phyloP scores from a whole-genome alignment of 495 filamentous ascomycete species.

The Neurospora sp. region DNA sequence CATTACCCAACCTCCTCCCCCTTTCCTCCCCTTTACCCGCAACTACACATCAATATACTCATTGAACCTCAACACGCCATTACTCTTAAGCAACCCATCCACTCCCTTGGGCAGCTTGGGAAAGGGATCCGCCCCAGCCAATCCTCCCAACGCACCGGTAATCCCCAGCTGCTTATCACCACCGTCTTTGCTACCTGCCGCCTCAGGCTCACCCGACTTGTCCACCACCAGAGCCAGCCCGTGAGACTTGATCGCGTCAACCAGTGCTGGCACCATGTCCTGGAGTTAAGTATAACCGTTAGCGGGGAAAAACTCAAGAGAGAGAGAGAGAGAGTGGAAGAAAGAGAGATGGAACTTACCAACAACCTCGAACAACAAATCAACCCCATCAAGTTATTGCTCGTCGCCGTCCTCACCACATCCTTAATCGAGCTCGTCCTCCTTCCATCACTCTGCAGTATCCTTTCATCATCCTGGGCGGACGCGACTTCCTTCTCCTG shows the following conservation, averaged over 20 bases:
- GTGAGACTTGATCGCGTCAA: constrained; percentile 86
- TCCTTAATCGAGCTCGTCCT: constrained; percentile 83
- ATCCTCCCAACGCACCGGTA: background rate
- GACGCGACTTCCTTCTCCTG: constrained; percentile 4
- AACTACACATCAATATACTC: constrained; percentile 85
- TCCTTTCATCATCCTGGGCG: constrained; percentile 14
- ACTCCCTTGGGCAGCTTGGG: constrained; percentile 51
- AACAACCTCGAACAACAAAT: constrained; percentile 79
- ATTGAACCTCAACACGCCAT: constrained; percentile 85
- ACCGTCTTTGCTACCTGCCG: constrained; percentile 3
- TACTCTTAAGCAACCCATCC: constrained; percentile 74
- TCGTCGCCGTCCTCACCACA: constrained; percentile 82
- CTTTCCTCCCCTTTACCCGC: background rate
- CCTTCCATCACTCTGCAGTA: constrained; percentile 52
- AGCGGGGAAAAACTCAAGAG: background rate
- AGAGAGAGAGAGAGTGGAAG: background rate
- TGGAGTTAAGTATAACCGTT: constrained; percentile 43
- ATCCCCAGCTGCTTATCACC: constrained; percentile 8
- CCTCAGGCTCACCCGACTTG: constrained; percentile 44
- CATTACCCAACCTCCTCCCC: background rate
- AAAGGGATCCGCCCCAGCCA: constrained; percentile 28
- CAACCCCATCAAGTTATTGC: constrained; percentile 96
- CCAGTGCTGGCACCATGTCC: constrained; percentile 86
- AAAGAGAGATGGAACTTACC: constrained; percentile 41
- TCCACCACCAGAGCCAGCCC: constrained; percentile 91